Evolutionary conservation across 768 basidiomycete species (phyloP), one percentile per base, ranked within the genome.

Genomic region (Glaciozyma antarctica): DNA sequence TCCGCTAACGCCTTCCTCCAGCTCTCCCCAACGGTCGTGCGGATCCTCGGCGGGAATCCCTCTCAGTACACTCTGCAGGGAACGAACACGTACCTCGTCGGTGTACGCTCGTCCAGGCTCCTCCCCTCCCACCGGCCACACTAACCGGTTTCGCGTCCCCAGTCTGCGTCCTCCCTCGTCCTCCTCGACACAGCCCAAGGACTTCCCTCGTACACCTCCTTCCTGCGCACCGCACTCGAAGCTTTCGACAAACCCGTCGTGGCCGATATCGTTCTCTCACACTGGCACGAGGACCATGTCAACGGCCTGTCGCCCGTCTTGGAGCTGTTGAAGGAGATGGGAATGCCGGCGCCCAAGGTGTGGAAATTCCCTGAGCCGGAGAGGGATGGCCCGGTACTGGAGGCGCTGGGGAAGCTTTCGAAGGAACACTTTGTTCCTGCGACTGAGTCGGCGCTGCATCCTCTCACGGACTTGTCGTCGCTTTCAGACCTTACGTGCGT

Each of bases 261-360:
- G 55, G 89, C 88, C 16, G 91, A 97, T 74, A 88, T 98, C 76
- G 80, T 98, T 72, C 80, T 98, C 62, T 90, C 91, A 0, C 94
- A 98, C 76, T 86, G 86, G 81, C 94, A 98, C 75, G 78, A 79
- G 38, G 94, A 98, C 77, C 94, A 98, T 70, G 80, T 86, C 68
- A 82, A 82, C 10, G 94, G 92, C 7, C 78, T 95, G 3, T 82
- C 82, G 0, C 77, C 81, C 34, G 86, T 95, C 0, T 81, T 97
- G 1, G 68, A 73, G 8, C 82, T 90, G 49, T 81, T 95, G 2
- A 78, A 81, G 16, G 75, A 78, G 45, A 77, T 86, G n/a, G 88
- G 87, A 10, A 61, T 60, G 7, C 66, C 69, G 1, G 60, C 69
- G 30, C 77, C 77, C 76, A 80, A 63, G 77, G 79, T 72, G 15